A percentile compares a stretch with the other conserved stretches of the same genome.
phyloP scores from a whole-genome alignment of 495 filamentous ascomycete genomes.

The Neurospora sp. region DNA sequence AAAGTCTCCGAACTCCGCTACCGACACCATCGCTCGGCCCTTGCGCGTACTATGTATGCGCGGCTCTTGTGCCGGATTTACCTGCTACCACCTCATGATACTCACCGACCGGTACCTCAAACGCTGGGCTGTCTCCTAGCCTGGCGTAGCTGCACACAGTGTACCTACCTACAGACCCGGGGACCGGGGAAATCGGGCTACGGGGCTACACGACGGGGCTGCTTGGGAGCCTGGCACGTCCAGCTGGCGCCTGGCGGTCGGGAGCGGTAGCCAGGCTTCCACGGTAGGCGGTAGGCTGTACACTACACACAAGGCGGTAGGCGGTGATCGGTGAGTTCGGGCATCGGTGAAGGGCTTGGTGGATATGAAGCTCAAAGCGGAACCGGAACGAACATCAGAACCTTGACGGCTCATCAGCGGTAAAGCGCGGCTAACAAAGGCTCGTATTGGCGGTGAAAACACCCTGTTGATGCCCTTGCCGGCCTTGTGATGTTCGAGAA shows the following conservation, averaged over 20 bases:
- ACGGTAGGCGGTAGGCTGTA: neutral
- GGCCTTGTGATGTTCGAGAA: neutral
- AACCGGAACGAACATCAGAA: neutral
- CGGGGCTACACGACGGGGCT: neutral
- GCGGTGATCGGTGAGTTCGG: neutral
- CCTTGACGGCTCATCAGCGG: neutral
- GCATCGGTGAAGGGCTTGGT: neutral
- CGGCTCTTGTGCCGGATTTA: neutral
- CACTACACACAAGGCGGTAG: neutral
- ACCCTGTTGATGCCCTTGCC: neutral
- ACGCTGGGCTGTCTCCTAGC: neutral
- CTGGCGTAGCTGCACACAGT: neutral
- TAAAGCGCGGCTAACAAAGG: neutral
- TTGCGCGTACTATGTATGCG: neutral
- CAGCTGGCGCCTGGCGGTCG: neutral
- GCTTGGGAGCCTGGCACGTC: neutral
- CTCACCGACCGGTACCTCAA: neutral
- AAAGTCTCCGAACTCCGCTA: neutral
- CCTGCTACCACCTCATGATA: neutral
- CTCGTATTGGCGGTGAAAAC: neutral
- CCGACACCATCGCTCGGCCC: neutral
- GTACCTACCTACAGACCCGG: neutral
- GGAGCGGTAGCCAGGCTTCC: neutral
- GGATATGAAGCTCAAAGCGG: neutral
- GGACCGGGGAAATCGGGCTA: neutral